A percentile compares a stretch with the other conserved stretches of the same genome.
Evolutionary conservation across 176 grass and related monocot species (phyloP).

Genomic region (Coix lacrymajobi): DNA sequence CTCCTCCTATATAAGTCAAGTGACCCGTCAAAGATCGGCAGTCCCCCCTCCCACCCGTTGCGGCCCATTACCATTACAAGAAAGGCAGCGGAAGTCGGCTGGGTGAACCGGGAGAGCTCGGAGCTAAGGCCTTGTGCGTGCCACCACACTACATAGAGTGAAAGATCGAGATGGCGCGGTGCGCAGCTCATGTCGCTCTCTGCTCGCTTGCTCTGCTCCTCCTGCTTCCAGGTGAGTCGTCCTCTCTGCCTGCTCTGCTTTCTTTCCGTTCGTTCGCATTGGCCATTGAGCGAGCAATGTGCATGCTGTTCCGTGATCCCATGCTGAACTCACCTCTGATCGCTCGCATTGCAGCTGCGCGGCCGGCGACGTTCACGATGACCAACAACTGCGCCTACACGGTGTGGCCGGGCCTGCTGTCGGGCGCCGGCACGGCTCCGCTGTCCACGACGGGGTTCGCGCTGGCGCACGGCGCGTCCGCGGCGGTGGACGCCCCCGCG

Average conservation of each 20-base stretch:
- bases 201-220: slow-evolving; percentile 27
- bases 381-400: slow-evolving; percentile 78
- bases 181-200: slow-evolving; percentile 27
- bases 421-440: slow-evolving; percentile 58
- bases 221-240: slow-evolving; percentile 29
- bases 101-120: not conserved
- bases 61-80: not conserved
- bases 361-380: slow-evolving; percentile 76
- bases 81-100: not conserved
- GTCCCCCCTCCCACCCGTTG: not conserved
- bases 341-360: slow-evolving; percentile 20
- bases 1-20: slow-evolving; percentile 14
- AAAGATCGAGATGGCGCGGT: slow-evolving; percentile 19
- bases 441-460: slow-evolving; percentile 69
- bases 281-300: not conserved
- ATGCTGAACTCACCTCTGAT: not conserved
- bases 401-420: slow-evolving; percentile 90
- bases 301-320: not conserved
- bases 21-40: not conserved
- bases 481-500: slow-evolving; percentile 38
- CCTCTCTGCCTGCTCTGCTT: not conserved
- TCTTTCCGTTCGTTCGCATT: not conserved
- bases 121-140: not conserved
- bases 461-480: slow-evolving; percentile 53
- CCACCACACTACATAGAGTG: too few relatives aligned